Percentiles rank a stretch among this genome's conserved stretches.
phyloP scores from a whole-genome alignment of 78 protist genomes.

The Tieghemostelium lacteum region DNA sequence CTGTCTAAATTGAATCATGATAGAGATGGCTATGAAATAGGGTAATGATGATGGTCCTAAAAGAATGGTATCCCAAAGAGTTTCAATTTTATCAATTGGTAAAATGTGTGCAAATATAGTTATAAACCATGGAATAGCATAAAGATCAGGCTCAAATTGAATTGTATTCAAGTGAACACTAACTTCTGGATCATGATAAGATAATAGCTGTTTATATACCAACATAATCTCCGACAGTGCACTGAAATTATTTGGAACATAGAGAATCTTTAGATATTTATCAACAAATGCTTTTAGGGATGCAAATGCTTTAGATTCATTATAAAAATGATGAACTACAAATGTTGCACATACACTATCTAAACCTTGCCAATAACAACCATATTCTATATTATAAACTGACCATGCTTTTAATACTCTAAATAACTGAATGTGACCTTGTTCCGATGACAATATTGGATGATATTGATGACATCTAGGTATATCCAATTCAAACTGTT shows the following conservation, averaged over 20 bases:
- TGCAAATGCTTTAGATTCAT: constrained; percentile 81
- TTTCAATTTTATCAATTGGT: constrained; percentile 81
- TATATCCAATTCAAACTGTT: constrained; percentile 90
- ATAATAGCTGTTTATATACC: constrained; percentile 45
- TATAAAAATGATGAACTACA: constrained; percentile 67
- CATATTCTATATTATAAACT: constrained; percentile 43
- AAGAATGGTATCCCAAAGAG: constrained; percentile 87
- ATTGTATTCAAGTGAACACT: constrained; percentile 58
- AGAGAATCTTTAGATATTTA: constrained; percentile 75
- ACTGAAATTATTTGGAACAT: constrained; percentile 30
- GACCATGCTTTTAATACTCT: constrained; percentile 84
- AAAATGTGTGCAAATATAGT: constrained; percentile 82
- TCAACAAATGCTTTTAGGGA: constrained; percentile 78
- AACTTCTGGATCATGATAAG: constrained; percentile 88
- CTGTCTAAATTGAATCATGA: constrained; percentile 72
- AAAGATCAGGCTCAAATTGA: constrained; percentile 84
- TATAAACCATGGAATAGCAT: constrained; percentile 90
- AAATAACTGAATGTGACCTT: constrained; percentile 61
- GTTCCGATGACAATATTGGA: constrained; percentile 62
- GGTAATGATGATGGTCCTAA: constrained; percentile 77
- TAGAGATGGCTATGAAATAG: constrained; percentile 76
- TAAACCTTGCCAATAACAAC: constrained; percentile 80
- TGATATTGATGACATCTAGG: constrained; percentile 95
- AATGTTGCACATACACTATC: constrained; percentile 84
- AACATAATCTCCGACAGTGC: constrained; percentile 55